A percentile compares a stretch with the other conserved stretches of the same genome.
Evolutionary conservation across 2,329 filamentous ascomycete genomes (phyloP).

Genomic region (Neoscytalidium dimidiatum): DNA sequence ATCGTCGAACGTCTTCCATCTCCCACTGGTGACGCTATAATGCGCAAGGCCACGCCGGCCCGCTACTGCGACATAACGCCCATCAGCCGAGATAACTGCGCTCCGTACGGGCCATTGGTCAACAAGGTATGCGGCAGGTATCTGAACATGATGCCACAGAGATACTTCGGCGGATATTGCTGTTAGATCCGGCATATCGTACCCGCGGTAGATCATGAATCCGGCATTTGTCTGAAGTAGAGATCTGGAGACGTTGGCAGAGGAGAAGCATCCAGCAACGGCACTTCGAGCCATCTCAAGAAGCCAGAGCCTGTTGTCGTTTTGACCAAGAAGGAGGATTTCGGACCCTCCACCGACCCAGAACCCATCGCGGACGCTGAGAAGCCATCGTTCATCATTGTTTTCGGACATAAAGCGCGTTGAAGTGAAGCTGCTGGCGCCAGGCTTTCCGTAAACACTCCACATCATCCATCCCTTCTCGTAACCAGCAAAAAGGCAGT

Average conservation of each 20-base stretch:
- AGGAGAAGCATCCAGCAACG: slow-evolving; percentile 87
- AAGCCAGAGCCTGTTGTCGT: slow-evolving; percentile 78
- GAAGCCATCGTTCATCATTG: slow-evolving; percentile 83
- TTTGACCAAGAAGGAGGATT: slow-evolving; percentile 70
- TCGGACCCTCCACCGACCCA: slow-evolving; percentile 91
- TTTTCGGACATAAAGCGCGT: slow-evolving; percentile 64
- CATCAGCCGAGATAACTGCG: slow-evolving; percentile 86
- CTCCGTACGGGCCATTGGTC: slow-evolving; percentile 93
- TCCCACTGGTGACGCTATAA: slow-evolving; percentile 89
- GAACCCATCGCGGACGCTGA: slow-evolving; percentile 71
- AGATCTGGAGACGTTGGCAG: slow-evolving; percentile 86
- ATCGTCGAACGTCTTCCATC: slow-evolving; percentile 94
- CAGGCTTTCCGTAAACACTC: slow-evolving; percentile 94
- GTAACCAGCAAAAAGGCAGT: slow-evolving; percentile 92
- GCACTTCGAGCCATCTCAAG: slow-evolving; percentile 93
- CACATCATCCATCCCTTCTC: slow-evolving; percentile 92
- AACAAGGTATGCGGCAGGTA: slow-evolving; percentile 80
- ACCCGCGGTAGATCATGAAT: slow-evolving; percentile 90
- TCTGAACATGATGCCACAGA: slow-evolving; percentile 90
- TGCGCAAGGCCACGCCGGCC: slow-evolving; percentile 88
- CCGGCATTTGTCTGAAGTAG: slow-evolving; percentile 85
- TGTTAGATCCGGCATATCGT: slow-evolving; percentile 86
- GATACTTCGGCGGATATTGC: slow-evolving; percentile 90
- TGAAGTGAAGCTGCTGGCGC: slow-evolving; percentile 78
- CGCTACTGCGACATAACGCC: slow-evolving; percentile 94